Evolutionary conservation across 257 asterid species (phyloP).

Genomic region (Ballota nigra): DNA sequence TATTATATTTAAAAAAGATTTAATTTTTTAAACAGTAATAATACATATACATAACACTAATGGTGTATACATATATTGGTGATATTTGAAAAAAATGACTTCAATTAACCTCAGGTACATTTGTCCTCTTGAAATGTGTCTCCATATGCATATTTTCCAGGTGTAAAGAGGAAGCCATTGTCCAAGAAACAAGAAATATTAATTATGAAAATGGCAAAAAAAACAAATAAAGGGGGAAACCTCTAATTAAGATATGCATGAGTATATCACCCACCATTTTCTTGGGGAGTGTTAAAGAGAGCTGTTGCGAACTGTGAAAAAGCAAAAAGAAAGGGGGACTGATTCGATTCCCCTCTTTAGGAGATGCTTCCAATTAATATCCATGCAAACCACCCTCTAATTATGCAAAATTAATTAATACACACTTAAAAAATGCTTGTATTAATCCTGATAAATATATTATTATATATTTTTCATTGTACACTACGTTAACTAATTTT

Average conservation of each 20-base stretch:
- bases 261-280: constrained; percentile 66
- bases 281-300: constrained; percentile 86
- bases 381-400: constrained; percentile 23
- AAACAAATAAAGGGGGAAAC: neutral
- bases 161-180: constrained; percentile 45
- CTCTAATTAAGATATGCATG: constrained; percentile 31
- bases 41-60: too few species aligned
- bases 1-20: too few species aligned
- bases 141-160: constrained; percentile 7
- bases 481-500: neutral
- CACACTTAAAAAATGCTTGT: too few species aligned
- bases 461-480: neutral
- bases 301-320: constrained; percentile 75
- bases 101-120: too few species aligned
- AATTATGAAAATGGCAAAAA: constrained; percentile 18
- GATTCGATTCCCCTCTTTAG: constrained; percentile 80
- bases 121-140: too few species aligned
- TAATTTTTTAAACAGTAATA: too few species aligned
- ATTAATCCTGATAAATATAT: neutral
- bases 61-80: too few species aligned
- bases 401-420: neutral
- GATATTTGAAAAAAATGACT: too few species aligned
- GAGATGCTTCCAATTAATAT: constrained; percentile 59
- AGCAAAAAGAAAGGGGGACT: constrained; percentile 51
- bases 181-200: constrained; percentile 33